These are phyloP conservation scores for Aspergillus neoniger DNA, from an alignment of 2,329 filamentous ascomycete species.

Conservation along the genomic window DNA sequence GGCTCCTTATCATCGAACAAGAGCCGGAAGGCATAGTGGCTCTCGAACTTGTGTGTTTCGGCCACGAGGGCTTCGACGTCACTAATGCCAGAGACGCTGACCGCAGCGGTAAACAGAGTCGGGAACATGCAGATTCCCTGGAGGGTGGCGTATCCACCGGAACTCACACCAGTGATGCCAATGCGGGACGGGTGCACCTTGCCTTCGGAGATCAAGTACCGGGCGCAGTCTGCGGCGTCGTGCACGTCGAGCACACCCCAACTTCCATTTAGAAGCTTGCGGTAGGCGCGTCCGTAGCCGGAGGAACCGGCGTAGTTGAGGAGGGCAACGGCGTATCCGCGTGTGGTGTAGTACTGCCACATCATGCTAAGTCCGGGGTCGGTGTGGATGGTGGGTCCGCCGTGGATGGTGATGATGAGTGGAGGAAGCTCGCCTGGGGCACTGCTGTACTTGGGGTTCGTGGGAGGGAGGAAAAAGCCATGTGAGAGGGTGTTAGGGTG, in stretches of 20 bases:
- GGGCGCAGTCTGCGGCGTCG: slow-evolving; percentile 53
- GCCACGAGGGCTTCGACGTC: slow-evolving; percentile 51
- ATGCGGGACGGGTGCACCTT: slow-evolving; percentile 43
- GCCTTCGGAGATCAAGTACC: slow-evolving; percentile 42
- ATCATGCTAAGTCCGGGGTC: slow-evolving; percentile 48
- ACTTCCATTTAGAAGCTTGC: slow-evolving; percentile 51
- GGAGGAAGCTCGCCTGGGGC: slow-evolving; percentile 45
- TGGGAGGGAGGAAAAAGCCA: slow-evolving; percentile 51
- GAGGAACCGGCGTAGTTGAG: slow-evolving; percentile 58
- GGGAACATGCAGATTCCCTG: slow-evolving; percentile 52
- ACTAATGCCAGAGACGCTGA: slow-evolving; percentile 55
- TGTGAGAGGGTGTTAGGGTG: neutral
- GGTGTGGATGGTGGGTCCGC: slow-evolving; percentile 52
- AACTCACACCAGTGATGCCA: slow-evolving; percentile 55
- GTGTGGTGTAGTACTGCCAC: slow-evolving; percentile 56
- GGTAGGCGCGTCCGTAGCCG: slow-evolving; percentile 54
- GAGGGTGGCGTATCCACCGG: slow-evolving; percentile 58
- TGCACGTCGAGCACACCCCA: slow-evolving; percentile 57
- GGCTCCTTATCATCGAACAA: slow-evolving; percentile 41
- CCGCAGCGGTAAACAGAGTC: slow-evolving; percentile 51
- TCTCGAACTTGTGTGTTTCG: slow-evolving; percentile 60
- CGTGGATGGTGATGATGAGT: slow-evolving; percentile 54
- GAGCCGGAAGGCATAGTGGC: slow-evolving; percentile 52
- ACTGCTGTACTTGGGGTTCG: slow-evolving; percentile 48
- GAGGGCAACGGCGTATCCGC: slow-evolving; percentile 55